Evolutionary conservation across 768 basidiomycete genomes (phyloP), one percentile per base, ranked within the genome.

Genomic region (Macrolepiota fuliginosa): DNA sequence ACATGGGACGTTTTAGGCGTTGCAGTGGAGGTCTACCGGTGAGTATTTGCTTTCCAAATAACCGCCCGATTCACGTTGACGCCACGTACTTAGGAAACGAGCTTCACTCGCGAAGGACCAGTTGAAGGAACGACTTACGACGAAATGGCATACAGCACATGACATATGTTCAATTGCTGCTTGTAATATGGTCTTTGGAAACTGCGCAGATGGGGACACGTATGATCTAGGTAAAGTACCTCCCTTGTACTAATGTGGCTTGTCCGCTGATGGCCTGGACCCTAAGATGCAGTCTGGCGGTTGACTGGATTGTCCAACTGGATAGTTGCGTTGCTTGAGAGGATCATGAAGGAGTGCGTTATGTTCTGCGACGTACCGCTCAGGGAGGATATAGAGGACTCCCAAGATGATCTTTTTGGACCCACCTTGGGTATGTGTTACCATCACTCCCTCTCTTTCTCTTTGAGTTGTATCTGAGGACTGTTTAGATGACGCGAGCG

Each of bases 201-300:
- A 85, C 63, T 90, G 89, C 65, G 77, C 74, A 64, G 87, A 89
- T 19, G 80, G 77, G 2, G 82, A 83, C 60, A 76, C 71, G 19
- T 89, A 89, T 66, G 88, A 91, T 66, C 75, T 90, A 2, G 83
- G 91, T 90, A 66, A 46, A 74, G 62, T 54, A 42, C 4, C 51
- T 19, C 45, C 51, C 32, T 17, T 4, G 29, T 29, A 4, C 17
- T 25, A 29, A 24, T 57, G 25, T 24, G 37, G 53, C 11, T 49
- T 42, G n/a, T 42, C 57, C 19, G 19, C 36, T 32, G 36, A 49
- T 4, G 4, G 12, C 35, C 58, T 24, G 24, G 3, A 36, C 17
- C 46, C 62, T 54, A 29, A 93, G 91, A 85, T 56, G 83, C 87
- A 37, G 80, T 85, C 27, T 92, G 91, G 91, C 86, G 89, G 64